A percentile compares a stretch with the other conserved stretches of the same genome.
phyloP scores from a whole-genome alignment of 2,329 filamentous ascomycete genomes.

The Xylariaceae sp. region DNA sequence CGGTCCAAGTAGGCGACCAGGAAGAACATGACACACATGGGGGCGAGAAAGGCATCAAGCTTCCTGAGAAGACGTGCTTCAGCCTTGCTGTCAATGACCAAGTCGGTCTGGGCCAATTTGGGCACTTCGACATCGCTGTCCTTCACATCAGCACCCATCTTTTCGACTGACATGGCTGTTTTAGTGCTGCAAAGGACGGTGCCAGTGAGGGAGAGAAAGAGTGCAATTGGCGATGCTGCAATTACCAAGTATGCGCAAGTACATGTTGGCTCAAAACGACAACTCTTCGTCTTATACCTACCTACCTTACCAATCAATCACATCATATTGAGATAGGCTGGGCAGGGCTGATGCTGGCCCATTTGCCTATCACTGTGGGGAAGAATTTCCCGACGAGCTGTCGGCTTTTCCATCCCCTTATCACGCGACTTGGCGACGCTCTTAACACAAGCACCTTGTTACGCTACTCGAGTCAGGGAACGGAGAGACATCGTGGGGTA shows the following conservation, averaged over 20 bases:
- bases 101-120: constrained; percentile 1
- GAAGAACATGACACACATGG: constrained; percentile 12
- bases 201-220: neutral
- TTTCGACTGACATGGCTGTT: constrained; percentile 1
- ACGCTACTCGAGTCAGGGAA: no score
- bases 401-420: constrained; percentile 3
- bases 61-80: constrained; percentile 11
- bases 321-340: no score
- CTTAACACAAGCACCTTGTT: neutral
- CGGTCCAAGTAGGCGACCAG: constrained; percentile 13
- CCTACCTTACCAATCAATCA: no score
- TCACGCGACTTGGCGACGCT: neutral
- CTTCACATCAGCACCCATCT: constrained; percentile 3
- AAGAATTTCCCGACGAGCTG: constrained; percentile 2
- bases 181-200: neutral
- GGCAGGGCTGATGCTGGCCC: neutral
- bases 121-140: constrained; percentile 5
- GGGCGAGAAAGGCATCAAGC: constrained; percentile 10
- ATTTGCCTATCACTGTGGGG: neutral
- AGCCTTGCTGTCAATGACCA: constrained; percentile 4
- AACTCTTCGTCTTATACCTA: no score
- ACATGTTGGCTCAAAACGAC: no score
- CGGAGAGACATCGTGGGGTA: no score
- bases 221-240: neutral
- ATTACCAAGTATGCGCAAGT: neutral